Evolutionary conservation across 352 stramenopile species (phyloP).

Genomic region (Phytophthora pini): DNA sequence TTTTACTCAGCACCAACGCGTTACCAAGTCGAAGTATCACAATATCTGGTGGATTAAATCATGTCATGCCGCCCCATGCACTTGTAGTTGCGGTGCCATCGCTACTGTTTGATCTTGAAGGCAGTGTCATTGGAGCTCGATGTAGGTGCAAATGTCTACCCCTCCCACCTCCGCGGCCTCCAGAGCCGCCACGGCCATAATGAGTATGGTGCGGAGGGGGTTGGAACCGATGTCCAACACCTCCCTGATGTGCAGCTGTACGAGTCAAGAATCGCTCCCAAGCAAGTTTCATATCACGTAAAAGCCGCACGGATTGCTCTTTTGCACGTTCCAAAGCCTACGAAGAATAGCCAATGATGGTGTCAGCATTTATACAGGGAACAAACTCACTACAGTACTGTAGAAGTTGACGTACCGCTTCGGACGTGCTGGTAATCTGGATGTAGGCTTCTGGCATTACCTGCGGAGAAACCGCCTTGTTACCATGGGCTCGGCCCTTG

Average conservation of each 20-base stretch:
- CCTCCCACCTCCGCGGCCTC: conserved; percentile 22
- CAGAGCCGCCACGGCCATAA: conserved; percentile 10
- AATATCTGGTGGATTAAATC: conserved; percentile 5
- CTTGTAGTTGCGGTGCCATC: conserved; percentile 1
- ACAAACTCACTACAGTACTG: not conserved
- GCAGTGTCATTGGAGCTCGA: conserved; percentile 17
- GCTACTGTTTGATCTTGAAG: conserved; percentile 21
- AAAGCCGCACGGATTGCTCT: conserved; percentile 52
- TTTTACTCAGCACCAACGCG: not conserved
- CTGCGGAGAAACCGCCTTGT: conserved; percentile 14
- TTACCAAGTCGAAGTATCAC: not conserved
- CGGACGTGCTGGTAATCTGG: conserved; percentile 58
- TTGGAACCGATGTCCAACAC: conserved; percentile 16
- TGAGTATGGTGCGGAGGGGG: conserved; percentile 28
- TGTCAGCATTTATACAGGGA: conserved; percentile 13
- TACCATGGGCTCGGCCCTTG: conserved; percentile 21
- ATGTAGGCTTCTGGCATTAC: conserved; percentile 48
- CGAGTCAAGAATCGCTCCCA: conserved; percentile 55
- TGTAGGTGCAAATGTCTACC: conserved; percentile 39
- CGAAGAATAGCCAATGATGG: conserved; percentile 9
- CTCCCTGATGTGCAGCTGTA: conserved; percentile 6
- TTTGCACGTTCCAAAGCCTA: conserved; percentile 49
- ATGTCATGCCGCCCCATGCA: conserved; percentile 10
- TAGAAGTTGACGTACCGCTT: conserved; percentile 41
- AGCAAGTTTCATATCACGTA: conserved; percentile 61